These are phyloP conservation scores for Fusarium sublunatum DNA, from an alignment of 2,329 filamentous ascomycete species.

Conservation along the genomic window DNA sequence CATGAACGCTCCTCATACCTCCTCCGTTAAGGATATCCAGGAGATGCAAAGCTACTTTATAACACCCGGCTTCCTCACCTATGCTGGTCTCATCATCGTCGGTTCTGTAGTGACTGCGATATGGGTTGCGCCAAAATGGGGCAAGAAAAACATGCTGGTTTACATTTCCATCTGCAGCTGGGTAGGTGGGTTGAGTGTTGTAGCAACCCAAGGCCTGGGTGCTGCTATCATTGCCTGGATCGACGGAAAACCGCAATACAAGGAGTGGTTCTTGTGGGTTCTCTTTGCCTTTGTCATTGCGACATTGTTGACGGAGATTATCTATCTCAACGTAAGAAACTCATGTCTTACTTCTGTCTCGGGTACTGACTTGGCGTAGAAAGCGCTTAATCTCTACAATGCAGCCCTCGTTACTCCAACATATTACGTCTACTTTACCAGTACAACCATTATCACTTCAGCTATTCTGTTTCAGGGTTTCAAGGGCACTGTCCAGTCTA, in stretches of 20 bases:
- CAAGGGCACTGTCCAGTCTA: constrained; percentile 83
- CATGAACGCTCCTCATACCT: constrained; percentile 89
- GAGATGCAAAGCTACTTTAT: constrained; percentile 92
- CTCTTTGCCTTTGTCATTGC: constrained; percentile 88
- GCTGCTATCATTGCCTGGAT: constrained; percentile 91
- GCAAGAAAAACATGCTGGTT: constrained; percentile 97
- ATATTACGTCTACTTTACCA: constrained; percentile 99
- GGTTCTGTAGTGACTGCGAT: constrained; percentile 78
- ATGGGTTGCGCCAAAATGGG: constrained; percentile 87
- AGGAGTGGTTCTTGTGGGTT: constrained; percentile 97
- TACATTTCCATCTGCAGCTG: constrained; percentile 97
- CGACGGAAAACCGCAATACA: constrained; percentile 86
- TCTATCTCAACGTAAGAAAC: constrained; percentile 89
- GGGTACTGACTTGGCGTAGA: constrained; percentile 68
- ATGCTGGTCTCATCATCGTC: constrained; percentile 83
- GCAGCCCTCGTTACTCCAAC: constrained; percentile 96
- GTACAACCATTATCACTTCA: constrained; percentile 92
- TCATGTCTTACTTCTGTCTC: neutral
- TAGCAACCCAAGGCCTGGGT: constrained; percentile 92
- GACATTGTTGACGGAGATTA: constrained; percentile 93
- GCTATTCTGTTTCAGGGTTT: constrained; percentile 93
- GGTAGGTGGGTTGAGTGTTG: constrained; percentile 92
- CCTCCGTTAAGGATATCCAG: constrained; percentile 87
- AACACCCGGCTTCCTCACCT: constrained; percentile 85
- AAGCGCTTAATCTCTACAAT: constrained; percentile 98